These are phyloP conservation scores for Hemisphaericaspora xylofermentans DNA, from an alignment of 1,139 yeast genomes.

Conservation along the genomic window DNA sequence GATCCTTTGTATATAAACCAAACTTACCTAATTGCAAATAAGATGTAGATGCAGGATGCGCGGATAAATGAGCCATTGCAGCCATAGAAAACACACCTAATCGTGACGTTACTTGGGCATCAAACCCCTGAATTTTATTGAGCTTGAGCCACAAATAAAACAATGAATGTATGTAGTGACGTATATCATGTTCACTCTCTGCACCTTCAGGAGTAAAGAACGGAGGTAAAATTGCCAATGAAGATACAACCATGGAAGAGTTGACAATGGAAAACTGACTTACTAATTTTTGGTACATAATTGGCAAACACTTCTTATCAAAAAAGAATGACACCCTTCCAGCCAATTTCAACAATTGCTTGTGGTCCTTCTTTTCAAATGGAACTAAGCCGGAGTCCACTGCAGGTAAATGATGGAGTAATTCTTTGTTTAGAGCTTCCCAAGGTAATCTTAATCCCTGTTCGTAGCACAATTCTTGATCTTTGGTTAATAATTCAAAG, in stretches of 20 bases:
- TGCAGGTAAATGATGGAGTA: constrained; percentile 33
- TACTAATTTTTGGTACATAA: constrained; percentile 36
- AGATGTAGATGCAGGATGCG: constrained; percentile 20
- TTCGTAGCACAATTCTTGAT: constrained; percentile 39
- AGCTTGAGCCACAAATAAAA: constrained; percentile 75
- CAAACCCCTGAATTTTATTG: constrained; percentile 57
- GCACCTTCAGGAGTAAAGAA: constrained; percentile 24
- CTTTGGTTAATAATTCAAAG: constrained; percentile 58
- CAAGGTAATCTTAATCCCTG: constrained; percentile 53
- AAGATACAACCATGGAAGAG: constrained; percentile 56
- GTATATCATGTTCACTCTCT: constrained; percentile 37
- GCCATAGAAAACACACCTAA: constrained; percentile 63
- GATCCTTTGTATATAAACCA: constrained; percentile 66
- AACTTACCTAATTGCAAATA: constrained; percentile 27
- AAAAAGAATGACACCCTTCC: constrained; percentile 50
- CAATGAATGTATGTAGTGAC: constrained; percentile 61
- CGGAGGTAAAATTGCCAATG: constrained; percentile 56
- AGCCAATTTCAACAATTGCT: constrained; percentile 44
- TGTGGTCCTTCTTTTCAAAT: constrained; percentile 43
- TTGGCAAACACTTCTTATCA: constrained; percentile 36
- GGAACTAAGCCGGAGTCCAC: constrained; percentile 31
- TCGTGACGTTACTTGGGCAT: constrained; percentile 64
- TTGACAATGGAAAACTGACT: constrained; percentile 57
- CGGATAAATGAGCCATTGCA: constrained; percentile 35
- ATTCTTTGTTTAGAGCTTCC: constrained; percentile 44